Percentiles rank a stretch among this genome's conserved stretches.
These are phyloP conservation scores for Groenewaldozyma salmanticensis DNA, from an alignment of 805 yeast genomes.

Conservation along the genomic window DNA sequence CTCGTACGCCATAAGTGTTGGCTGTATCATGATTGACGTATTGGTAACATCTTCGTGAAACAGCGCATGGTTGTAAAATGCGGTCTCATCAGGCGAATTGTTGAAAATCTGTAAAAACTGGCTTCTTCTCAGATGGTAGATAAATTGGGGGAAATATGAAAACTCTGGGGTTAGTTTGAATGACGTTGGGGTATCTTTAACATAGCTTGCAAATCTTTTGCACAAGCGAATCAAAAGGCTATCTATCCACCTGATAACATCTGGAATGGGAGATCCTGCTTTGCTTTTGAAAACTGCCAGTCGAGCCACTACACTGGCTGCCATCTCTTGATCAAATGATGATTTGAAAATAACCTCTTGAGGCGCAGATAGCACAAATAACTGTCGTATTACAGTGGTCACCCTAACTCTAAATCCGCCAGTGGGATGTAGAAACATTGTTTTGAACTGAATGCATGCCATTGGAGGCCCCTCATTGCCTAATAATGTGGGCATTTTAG, in stretches of 20 bases:
- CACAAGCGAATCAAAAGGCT: conserved; percentile 73
- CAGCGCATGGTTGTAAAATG: conserved; percentile 83
- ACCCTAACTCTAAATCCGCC: conserved; percentile 79
- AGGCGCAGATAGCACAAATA: conserved; percentile 26
- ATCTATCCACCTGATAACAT: conserved; percentile 86
- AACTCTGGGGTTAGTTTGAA: conserved; percentile 72
- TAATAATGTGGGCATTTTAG: conserved; percentile 21
- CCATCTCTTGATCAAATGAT: conserved; percentile 94
- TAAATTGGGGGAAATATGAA: conserved; percentile 84
- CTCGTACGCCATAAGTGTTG: conserved; percentile 75
- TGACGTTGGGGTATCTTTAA: conserved; percentile 67
- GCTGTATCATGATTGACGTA: conserved; percentile 93
- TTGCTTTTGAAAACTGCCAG: conserved; percentile 68
- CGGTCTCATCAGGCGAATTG: conserved; percentile 95
- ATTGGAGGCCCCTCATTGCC: conserved; percentile 17
- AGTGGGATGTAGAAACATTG: conserved; percentile 80
- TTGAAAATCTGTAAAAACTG: conserved; percentile 89
- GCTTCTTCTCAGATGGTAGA: conserved; percentile 85
- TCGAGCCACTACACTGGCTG: conserved; percentile 80
- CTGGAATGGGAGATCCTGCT: conserved; percentile 73
- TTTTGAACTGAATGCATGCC: conserved; percentile 61
- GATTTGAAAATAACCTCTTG: conserved; percentile 36
- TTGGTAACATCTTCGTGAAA: conserved; percentile 80
- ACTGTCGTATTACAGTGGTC: conserved; percentile 57
- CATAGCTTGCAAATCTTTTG: conserved; percentile 78